These are phyloP conservation scores for Marasmius fiardii DNA, from an alignment of 1,284 basidiomycete species.

Conservation along the genomic window DNA sequence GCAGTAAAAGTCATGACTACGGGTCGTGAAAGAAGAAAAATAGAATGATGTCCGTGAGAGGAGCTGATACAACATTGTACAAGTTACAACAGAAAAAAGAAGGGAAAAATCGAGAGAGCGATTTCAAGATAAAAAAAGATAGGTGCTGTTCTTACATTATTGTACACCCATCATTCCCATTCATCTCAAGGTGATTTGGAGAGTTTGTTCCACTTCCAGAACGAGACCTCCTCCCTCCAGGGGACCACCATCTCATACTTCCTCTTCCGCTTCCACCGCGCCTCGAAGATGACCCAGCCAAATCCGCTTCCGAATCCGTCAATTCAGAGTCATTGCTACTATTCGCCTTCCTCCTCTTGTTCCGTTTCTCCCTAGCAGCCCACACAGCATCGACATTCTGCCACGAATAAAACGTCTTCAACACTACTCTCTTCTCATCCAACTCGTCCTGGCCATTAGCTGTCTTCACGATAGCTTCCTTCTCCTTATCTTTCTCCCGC, in stretches of 20 bases:
- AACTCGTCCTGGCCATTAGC: slow-evolving; percentile 67
- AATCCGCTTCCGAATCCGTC: slow-evolving; percentile 10
- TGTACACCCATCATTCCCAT: slow-evolving; percentile 17
- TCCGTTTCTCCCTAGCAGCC: slow-evolving; percentile 57
- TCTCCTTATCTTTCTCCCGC: slow-evolving; percentile 9
- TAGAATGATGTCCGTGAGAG: not conserved
- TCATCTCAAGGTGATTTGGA: slow-evolving; percentile 9
- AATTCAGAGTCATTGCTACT: slow-evolving; percentile 21
- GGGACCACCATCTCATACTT: slow-evolving; percentile 42
- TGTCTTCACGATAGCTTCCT: slow-evolving; percentile 12
- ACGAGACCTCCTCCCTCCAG: slow-evolving; percentile 35
- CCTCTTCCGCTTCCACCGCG: slow-evolving; percentile 14
- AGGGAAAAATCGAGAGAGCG: not conserved
- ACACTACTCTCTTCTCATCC: slow-evolving; percentile 63
- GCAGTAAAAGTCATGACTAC: no score
- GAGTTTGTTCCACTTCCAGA: slow-evolving; percentile 24
- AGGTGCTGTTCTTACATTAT: slow-evolving; percentile 17
- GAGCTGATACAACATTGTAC: not conserved
- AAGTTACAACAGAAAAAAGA: not conserved
- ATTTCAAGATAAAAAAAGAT: not conserved
- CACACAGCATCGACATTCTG: slow-evolving; percentile 75
- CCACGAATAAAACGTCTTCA: slow-evolving; percentile 89
- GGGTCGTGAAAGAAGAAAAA: not conserved
- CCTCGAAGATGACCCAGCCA: slow-evolving; percentile 19
- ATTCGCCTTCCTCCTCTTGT: slow-evolving; percentile 39